phyloP scores from a whole-genome alignment of 805 yeast species.

The Myxozyma nipponensis region DNA sequence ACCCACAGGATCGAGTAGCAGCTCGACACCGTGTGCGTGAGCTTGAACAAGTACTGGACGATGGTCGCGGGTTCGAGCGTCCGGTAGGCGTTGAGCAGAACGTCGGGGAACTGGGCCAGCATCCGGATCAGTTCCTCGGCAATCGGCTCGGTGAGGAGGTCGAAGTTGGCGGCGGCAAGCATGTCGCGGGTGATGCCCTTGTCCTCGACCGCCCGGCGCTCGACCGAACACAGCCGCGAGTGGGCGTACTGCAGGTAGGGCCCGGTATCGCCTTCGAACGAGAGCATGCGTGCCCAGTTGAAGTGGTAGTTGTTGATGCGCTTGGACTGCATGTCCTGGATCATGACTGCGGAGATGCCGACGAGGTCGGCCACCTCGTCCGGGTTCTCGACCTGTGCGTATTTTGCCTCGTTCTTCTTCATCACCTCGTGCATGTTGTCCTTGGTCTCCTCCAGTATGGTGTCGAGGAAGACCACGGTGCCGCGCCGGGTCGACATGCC shows the following conservation, averaged over 20 bases:
- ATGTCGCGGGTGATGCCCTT: conserved; percentile 27
- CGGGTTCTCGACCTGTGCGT: conserved; percentile 88
- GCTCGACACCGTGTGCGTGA: conserved; percentile 92
- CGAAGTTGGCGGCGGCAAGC: conserved; percentile 48
- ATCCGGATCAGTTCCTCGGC: conserved; percentile 71
- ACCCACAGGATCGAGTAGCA: conserved; percentile 96
- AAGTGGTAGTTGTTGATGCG: conserved; percentile 94
- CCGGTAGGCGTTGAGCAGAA: conserved; percentile 72
- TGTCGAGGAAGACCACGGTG: conserved; percentile 95
- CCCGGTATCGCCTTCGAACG: conserved; percentile 99
- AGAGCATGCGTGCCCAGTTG: conserved; percentile 96
- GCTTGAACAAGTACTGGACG: conserved; percentile 86
- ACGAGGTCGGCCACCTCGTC: conserved; percentile 91
- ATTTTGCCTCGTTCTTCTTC: conserved; percentile 86
- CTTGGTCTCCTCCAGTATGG: conserved; percentile 87
- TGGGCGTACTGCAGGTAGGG: conserved; percentile 98
- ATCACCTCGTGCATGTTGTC: conserved; percentile 94
- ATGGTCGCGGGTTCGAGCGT: conserved; percentile 90
- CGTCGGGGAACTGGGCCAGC: conserved; percentile 88
- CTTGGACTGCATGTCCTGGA: conserved; percentile 98
- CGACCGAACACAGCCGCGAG: conserved; percentile 91
- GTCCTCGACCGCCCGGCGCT: conserved; percentile 59
- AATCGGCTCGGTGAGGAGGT: conserved; percentile 63
- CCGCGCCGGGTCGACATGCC: conserved; percentile 99
- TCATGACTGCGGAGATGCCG: conserved; percentile 97